These are phyloP conservation scores for Naematelia aurantialba DNA, from an alignment of 768 basidiomycete species.

Conservation along the genomic window DNA sequence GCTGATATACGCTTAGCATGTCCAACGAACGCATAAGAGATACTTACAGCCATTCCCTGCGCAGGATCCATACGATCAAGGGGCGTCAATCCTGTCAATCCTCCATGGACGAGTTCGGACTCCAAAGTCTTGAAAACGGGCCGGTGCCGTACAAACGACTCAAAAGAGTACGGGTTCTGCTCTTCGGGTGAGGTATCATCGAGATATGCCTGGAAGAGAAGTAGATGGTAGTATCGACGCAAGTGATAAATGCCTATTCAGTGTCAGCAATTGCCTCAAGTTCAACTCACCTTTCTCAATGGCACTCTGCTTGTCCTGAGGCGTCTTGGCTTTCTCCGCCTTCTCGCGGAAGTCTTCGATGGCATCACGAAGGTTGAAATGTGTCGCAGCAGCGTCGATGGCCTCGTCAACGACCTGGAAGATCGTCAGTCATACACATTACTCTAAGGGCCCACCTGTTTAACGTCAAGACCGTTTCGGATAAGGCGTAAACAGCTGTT, in stretches of 20 bases:
- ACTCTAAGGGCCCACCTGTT: constrained; percentile 53
- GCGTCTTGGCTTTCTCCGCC: constrained; percentile 73
- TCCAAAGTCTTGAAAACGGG: constrained; percentile 96
- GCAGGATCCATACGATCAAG: constrained; percentile 58
- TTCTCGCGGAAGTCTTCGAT: constrained; percentile 77
- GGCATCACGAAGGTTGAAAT: constrained; percentile 78
- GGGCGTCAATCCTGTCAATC: constrained; percentile 72
- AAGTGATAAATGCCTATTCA: constrained; percentile 69
- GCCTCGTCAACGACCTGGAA: constrained; percentile 52
- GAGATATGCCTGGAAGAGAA: constrained; percentile 85
- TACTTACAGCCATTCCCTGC: constrained; percentile 44
- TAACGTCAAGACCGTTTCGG: constrained; percentile 78
- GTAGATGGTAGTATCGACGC: constrained; percentile 75
- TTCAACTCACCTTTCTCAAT: constrained; percentile 64
- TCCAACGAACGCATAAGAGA: background rate
- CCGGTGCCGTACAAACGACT: constrained; percentile 72
- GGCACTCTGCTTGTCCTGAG: constrained; percentile 62
- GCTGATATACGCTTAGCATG: constrained; percentile 12
- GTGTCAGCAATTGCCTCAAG: constrained; percentile 6
- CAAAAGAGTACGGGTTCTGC: constrained; percentile 58
- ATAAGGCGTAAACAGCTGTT: constrained; percentile 80
- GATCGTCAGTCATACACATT: constrained; percentile 7
- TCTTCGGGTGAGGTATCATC: constrained; percentile 72
- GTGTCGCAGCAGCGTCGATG: constrained; percentile 76
- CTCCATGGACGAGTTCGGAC: constrained; percentile 78